These are phyloP conservation scores for Colletotrichum sp. DNA, from an alignment of 2,329 filamentous ascomycete genomes.

Conservation along the genomic window DNA sequence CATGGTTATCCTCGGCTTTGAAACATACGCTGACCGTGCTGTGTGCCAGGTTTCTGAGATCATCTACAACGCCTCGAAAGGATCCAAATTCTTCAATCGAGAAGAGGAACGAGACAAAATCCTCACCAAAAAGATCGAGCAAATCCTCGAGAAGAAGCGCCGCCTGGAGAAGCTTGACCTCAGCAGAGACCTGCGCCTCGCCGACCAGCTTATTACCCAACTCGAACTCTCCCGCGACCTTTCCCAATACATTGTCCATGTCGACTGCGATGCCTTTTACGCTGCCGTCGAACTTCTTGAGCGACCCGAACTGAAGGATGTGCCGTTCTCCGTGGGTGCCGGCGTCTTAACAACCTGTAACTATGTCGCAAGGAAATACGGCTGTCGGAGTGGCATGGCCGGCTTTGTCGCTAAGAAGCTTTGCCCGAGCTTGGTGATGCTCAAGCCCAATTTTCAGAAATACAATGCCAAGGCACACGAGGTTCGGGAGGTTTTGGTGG, in stretches of 20 bases:
- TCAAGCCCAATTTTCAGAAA: constrained; percentile 88
- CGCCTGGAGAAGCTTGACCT: constrained; percentile 80
- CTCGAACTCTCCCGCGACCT: constrained; percentile 82
- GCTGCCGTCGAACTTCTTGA: constrained; percentile 90
- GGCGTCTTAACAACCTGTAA: constrained; percentile 76
- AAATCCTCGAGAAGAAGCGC: constrained; percentile 76
- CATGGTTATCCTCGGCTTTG: neutral
- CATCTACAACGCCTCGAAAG: constrained; percentile 96
- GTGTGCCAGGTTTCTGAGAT: constrained; percentile 81
- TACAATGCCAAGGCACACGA: constrained; percentile 91
- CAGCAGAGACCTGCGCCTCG: constrained; percentile 72
- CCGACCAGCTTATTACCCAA: constrained; percentile 81
- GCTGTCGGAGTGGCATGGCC: constrained; percentile 94
- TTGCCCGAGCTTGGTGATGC: constrained; percentile 81
- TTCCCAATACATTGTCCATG: constrained; percentile 84
- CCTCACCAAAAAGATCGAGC: constrained; percentile 84
- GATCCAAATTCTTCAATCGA: constrained; percentile 93
- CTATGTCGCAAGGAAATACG: constrained; percentile 88
- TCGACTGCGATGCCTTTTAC: constrained; percentile 98
- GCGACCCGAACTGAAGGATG: constrained; percentile 80
- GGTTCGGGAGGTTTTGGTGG: constrained; percentile 78
- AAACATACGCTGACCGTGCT: neutral
- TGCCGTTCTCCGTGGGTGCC: constrained; percentile 88
- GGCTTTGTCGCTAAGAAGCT: constrained; percentile 94
- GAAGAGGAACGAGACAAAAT: constrained; percentile 84